Evolutionary conservation across 192 early-diverging fungal species (phyloP), one percentile per base, ranked within the genome.

Genomic region (Podila epigama): DNA sequence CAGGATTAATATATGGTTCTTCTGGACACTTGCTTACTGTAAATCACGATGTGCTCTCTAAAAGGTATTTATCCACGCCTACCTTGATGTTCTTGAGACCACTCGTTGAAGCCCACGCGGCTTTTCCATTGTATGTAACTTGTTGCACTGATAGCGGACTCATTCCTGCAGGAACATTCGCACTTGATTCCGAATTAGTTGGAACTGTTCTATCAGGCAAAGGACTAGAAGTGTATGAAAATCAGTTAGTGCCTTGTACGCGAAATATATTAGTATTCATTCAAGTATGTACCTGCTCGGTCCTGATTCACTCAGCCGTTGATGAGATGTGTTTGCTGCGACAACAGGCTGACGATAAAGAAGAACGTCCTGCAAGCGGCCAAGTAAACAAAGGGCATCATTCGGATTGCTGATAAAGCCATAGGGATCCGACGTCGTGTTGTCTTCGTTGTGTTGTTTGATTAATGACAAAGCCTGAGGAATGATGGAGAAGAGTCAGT

Each of bases 121-220:
- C 91, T 61, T 94, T 96, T 20, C 87, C 86, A 28, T 86, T 82
- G 69, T 95, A 92, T 0, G 94, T 93, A 10, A 94, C 67, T 44
- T 85, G 83, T 4, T 81, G 69, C 8, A 92, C 68, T 1, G 86
- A 84, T 12, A 66, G 57, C 39, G 63, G 81, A 55, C 83, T 86
- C 28, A 95, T 60, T 5, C 92, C 92, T 28, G 84, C 80, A 2
- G 91, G 88, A 32, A 84, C 69, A 0, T 18, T 33, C 7, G 53
- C 36, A 20, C 56, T 32, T 22, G 67, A 4, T 27, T 20, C 5
- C 11, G 44, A 32, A 58, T 51, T 13, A 27, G 48, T 31, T 44
- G 72, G 51, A 8, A 58, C 37, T 8, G 70, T 6, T 58, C 51
- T 18, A 10, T 62, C 75, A 41, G 59, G 18, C n/a, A 50, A 12